These are phyloP conservation scores for Verticillium klebahnii DNA, from an alignment of 2,329 filamentous ascomycete genomes.

Conservation along the genomic window DNA sequence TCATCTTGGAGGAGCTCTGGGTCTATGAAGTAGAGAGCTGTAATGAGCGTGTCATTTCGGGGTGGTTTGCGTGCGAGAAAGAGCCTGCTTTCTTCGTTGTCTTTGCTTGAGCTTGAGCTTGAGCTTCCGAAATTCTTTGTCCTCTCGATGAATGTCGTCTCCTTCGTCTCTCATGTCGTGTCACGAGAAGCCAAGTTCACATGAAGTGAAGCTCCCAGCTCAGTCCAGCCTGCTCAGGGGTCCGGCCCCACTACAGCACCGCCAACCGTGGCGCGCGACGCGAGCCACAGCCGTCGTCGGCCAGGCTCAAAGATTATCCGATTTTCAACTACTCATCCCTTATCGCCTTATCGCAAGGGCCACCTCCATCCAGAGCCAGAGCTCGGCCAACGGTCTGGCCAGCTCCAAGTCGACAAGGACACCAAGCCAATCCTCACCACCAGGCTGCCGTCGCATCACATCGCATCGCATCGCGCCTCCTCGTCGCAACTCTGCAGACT, in stretches of 20 bases:
- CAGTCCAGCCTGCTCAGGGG: not conserved
- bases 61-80: not conserved
- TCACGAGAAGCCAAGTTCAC: too few relatives aligned
- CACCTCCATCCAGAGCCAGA: not conserved
- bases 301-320: not conserved
- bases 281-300: too few relatives aligned
- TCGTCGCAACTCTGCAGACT: not conserved
- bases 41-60: not conserved
- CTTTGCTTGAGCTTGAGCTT: too few relatives aligned
- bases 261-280: too few relatives aligned
- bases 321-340: not conserved
- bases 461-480: not conserved
- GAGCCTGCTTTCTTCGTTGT: too few relatives aligned
- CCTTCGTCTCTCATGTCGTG: too few relatives aligned
- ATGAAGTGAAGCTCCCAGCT: too few relatives aligned
- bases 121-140: too few relatives aligned
- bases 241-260: too few relatives aligned
- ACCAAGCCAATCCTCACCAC: not conserved
- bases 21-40: not conserved
- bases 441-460: not conserved
- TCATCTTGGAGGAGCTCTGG: constrained; percentile 13
- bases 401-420: not conserved
- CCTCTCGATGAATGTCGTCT: too few relatives aligned
- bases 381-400: not conserved
- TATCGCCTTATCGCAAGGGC: not conserved